Percentiles rank a stretch among this genome's conserved stretches.
These are phyloP conservation scores for Saccharomyces paradoxus DNA, from an alignment of 805 yeast genomes.

Conservation along the genomic window DNA sequence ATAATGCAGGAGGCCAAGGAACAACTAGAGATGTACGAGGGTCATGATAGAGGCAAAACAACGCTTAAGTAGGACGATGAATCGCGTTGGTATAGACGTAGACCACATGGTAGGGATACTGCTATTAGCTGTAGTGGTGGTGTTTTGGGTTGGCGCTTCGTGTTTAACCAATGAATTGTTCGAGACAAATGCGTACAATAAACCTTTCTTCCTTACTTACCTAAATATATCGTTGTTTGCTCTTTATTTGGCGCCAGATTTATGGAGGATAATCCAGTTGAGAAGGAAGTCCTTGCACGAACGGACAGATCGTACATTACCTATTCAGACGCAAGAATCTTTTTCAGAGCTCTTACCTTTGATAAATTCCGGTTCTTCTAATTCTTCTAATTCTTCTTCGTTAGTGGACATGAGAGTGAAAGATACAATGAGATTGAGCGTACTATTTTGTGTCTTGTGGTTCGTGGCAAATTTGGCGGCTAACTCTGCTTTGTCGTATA, in stretches of 20 bases:
- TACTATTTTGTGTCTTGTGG: slow-evolving; percentile 79
- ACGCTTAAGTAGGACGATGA: background rate
- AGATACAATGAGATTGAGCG: slow-evolving; percentile 62
- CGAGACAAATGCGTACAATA: slow-evolving; percentile 56
- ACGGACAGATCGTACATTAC: slow-evolving; percentile 1
- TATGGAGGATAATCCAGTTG: slow-evolving; percentile 17
- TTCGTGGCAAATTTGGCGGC: slow-evolving; percentile 76
- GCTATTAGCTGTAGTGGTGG: slow-evolving; percentile 63
- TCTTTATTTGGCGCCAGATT: slow-evolving; percentile 57
- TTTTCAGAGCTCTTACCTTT: background rate
- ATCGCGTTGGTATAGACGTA: slow-evolving; percentile 30
- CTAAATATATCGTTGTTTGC: slow-evolving; percentile 75
- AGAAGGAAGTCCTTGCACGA: slow-evolving; percentile 15
- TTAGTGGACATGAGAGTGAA: slow-evolving; percentile 16
- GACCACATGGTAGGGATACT: slow-evolving; percentile 42
- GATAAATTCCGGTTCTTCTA: background rate
- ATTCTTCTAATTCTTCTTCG: slow-evolving; percentile 9
- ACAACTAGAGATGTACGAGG: background rate
- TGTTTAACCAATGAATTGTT: slow-evolving; percentile 69
- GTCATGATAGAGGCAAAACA: background rate
- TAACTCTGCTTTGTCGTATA: slow-evolving; percentile 74
- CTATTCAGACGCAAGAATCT: background rate
- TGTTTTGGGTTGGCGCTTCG: slow-evolving; percentile 82
- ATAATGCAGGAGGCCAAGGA: background rate
- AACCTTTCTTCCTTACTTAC: slow-evolving; percentile 89